Base-by-base conservation (phyloP, 176 grass and related monocot genomes). In the Eleusine coracana region DNA sequence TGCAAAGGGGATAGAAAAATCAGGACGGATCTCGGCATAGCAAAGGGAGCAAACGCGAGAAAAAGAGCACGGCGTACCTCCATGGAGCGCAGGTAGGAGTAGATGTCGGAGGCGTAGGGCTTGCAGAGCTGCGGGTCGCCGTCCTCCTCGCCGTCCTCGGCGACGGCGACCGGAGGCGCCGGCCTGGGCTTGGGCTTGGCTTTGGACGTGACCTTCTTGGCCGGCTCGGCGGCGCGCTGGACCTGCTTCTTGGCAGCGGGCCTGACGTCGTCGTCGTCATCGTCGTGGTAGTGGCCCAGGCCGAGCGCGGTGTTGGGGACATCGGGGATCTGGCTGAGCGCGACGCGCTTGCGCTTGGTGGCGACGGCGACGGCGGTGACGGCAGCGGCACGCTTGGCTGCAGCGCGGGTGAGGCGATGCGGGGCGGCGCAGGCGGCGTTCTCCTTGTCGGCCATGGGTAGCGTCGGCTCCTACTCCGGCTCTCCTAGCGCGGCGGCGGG, bases 51-150 rank as follows among this genome's bases (percentile, higher is more conserved):
- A 62, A 3, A 21, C 4, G 17, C 5, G 8, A 10, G 36, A 9
- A 40, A 10, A 17, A 9, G 37, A 61, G 48, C 20, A 41, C 36
- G 64, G 50, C 59, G 3, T 79, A 88, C 91, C 88, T 96, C 93
- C 88, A 96, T 91, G 59, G 88, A 91, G 48, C 88, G 86, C 68
- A 96, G 93, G 83, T 96, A 96, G 20, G 87, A 84, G 73, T 93
- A 85, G 68, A 96, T 96, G 82, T 96, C 93, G 18, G 80, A 73
- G 4, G 83, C 90, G 75, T 90, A 96, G 31, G 82, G 93, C 25
- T 55, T 76, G 62, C 80, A 86, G 40, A 80, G 86, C 92, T 73
- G 86, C 36, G 82, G 65, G 21, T 91, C 92, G 2, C 81, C 88
- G 3, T 49, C 14, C 55, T 80, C 82, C 5, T 80, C 78, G 54